Percentiles rank a stretch among this genome's conserved stretches.
Conservation (phyloP, 2,329 filamentous ascomycete genomes). For the Sclerotinia borealis region DNA sequence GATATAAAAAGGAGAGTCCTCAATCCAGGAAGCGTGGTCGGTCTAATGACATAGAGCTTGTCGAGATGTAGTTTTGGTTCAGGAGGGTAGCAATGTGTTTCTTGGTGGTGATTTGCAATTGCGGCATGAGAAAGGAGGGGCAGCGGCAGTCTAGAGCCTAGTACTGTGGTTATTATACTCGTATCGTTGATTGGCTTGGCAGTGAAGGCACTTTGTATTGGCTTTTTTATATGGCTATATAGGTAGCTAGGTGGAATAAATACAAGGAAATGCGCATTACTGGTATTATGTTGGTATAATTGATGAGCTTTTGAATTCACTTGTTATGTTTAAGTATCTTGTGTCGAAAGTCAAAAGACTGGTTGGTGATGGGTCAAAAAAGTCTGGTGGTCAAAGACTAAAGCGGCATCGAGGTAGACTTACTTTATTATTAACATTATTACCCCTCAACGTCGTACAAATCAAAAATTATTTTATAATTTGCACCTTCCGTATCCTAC, state of each 20-base stretch:
- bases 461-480: slow-evolving; percentile 1
- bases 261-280: background rate
- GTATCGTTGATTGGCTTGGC: background rate
- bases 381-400: background rate
- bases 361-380: too few relatives aligned
- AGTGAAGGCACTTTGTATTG: background rate
- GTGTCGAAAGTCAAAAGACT: too few relatives aligned
- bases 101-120: background rate
- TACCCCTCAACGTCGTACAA: slow-evolving; percentile 3
- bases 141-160: too few relatives aligned
- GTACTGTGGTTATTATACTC: too few relatives aligned
- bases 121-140: background rate
- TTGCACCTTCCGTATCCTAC: background rate
- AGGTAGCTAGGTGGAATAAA: background rate
- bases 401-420: background rate
- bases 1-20: background rate
- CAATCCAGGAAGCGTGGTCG: background rate
- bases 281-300: background rate
- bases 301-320: background rate
- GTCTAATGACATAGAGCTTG: slow-evolving; percentile 7
- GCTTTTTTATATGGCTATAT: background rate
- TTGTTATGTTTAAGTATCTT: too few relatives aligned
- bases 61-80: background rate
- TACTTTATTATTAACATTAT: too few relatives aligned
- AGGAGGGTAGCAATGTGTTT: background rate